Percentiles rank a stretch among this genome's conserved stretches.
Evolutionary conservation across 345 rosid genomes (phyloP).

Genomic region (Microcos paniculata): DNA sequence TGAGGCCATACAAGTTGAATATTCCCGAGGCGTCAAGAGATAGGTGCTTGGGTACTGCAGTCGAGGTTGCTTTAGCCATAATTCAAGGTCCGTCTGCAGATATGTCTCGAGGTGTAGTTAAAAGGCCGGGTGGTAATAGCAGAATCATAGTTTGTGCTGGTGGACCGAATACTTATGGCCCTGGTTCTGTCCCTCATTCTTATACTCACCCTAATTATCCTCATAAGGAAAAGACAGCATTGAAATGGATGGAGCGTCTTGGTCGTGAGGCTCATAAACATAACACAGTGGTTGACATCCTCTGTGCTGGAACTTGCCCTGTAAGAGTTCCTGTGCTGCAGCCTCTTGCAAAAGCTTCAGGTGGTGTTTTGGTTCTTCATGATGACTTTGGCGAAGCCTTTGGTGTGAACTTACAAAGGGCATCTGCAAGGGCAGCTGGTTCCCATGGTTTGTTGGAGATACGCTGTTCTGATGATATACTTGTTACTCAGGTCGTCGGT

Average conservation of each 20-base stretch:
- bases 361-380: constrained; percentile 94
- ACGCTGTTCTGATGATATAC: constrained; percentile 92
- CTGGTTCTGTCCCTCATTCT: constrained; percentile 90
- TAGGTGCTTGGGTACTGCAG: constrained; percentile 86
- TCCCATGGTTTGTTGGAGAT: constrained; percentile 70
- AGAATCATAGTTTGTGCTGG: constrained; percentile 92
- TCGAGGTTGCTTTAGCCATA: constrained; percentile 87
- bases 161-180: constrained; percentile 93
- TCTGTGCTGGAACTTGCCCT: constrained; percentile 98
- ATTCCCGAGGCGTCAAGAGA: constrained; percentile 82
- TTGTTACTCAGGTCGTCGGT: constrained; percentile 88
- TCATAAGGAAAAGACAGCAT: constrained; percentile 79
- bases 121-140: constrained; percentile 87
- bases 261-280: constrained; percentile 77
- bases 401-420: constrained; percentile 95
- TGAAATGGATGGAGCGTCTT: constrained; percentile 82
- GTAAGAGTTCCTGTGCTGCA: constrained; percentile 81
- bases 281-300: constrained; percentile 81
- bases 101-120: constrained; percentile 78
- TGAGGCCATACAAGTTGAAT: constrained; percentile 73
- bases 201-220: constrained; percentile 83
- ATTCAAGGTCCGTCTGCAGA: constrained; percentile 94
- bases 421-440: constrained; percentile 60
- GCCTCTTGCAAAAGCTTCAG: constrained; percentile 96
- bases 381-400: constrained; percentile 99